Evolutionary conservation across 2,329 filamentous ascomycete genomes (phyloP).

Genomic region (Penicillium sp.): DNA sequence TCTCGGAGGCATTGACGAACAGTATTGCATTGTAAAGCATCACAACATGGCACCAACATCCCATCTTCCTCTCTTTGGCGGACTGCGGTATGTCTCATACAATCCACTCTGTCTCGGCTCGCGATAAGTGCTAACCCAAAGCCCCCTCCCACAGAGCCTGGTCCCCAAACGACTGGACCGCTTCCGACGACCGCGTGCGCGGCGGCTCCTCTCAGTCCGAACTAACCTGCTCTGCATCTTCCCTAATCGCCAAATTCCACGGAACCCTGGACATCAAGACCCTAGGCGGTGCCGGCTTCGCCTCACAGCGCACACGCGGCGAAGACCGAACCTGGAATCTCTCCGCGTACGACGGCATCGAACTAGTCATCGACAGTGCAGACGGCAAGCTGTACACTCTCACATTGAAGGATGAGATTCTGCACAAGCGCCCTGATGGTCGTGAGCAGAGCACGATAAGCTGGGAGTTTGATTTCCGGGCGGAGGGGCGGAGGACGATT

Average conservation of each 20-base stretch:
- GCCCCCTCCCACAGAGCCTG: conserved; percentile 14
- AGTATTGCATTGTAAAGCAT: not conserved
- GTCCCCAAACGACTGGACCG: conserved; percentile 58
- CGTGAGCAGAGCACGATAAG: conserved; percentile 71
- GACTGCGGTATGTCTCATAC: conserved; percentile 10
- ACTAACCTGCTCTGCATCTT: conserved; percentile 40
- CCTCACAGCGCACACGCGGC: conserved; percentile 68
- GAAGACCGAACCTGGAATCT: conserved; percentile 65
- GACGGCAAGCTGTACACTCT: conserved; percentile 73
- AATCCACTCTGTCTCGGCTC: not conserved
- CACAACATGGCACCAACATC: conserved; percentile 13
- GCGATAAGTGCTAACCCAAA: not conserved
- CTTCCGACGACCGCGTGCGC: conserved; percentile 75
- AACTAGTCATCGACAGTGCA: conserved; percentile 50
- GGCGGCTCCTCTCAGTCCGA: conserved; percentile 66
- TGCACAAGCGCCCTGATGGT: conserved; percentile 58
- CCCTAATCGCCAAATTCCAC: conserved; percentile 56
- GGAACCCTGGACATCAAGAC: conserved; percentile 72
- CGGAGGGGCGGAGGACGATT: conserved; percentile 41
- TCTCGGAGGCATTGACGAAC: not conserved
- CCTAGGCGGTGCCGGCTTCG: conserved; percentile 79
- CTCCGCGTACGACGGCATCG: conserved; percentile 61
- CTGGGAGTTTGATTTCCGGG: conserved; percentile 71
- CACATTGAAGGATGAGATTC: conserved; percentile 70
- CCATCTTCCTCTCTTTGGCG: conserved; percentile 22